Evolutionary conservation across 2,329 filamentous ascomycete genomes (phyloP), one percentile per base, ranked within the genome.

Genomic region (Capronia epimyces): DNA sequence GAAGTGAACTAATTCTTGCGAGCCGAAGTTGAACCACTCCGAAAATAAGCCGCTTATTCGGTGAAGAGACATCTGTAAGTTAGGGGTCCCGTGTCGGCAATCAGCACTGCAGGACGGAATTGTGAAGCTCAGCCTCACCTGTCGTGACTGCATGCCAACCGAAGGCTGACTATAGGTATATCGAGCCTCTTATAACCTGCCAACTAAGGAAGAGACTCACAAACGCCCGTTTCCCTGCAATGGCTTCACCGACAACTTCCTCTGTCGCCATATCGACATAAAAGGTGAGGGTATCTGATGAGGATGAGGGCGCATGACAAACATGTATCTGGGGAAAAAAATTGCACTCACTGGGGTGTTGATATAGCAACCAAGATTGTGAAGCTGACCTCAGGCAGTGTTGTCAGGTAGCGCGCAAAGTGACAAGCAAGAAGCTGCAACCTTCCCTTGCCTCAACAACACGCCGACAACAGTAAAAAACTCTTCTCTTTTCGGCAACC

Each of bases 191-290:
- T 18, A n/a, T 9, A 15, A 37, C 34, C 34, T 18, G 3, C 34
- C 18, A 16, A 37, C 34, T 20, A 18, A 15, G 2, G 13, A 37
- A 4, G 8, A 18, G 4, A 37, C 16, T 20, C 34, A 37, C 1
- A 3, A 37, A 20, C 8, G 20, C 3, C 29, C 18, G 15, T 43
- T 22, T 12, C 16, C 24, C 15, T 34, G n/a, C 31, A 36, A 49
- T 43, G 27, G 46, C 37, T 36, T 49, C 46, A 49, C 46, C 27
- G 16, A 34, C 34, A 39, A 20, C 25, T 24, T 32, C 22, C n/a
- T 18, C 12, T 22, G 32, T 40, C 31, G 10, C 18, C 3, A 22
- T 8, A 9, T 37, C 16, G 34, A 20, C 7, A 37, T 18, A 37
- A 20, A 18, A 37, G 34, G 34, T 37, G 34, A 20, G 34, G 34